Evolutionary conservation across 805 yeast genomes (phyloP), one percentile per base, ranked within the genome.

Genomic region (Ogataea sp.): DNA sequence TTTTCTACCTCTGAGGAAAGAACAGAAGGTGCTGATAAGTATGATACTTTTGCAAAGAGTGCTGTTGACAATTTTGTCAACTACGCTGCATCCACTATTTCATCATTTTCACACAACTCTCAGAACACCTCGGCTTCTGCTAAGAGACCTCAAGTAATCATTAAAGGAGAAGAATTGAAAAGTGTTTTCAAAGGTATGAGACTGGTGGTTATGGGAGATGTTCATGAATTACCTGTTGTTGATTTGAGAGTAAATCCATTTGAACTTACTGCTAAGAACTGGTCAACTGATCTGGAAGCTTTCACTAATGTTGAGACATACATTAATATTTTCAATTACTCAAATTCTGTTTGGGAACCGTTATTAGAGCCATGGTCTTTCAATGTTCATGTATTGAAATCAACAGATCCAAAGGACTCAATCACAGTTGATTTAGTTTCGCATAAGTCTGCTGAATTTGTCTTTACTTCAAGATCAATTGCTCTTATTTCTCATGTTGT

Each of bases 261-360:
- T 56, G 73, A 74, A 11, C 56, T 82, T 2, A 64, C 64, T 25
- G 89, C 87, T 0, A 71, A 73, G 39, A 84, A 89, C 50, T 89
- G 97, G 97, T 82, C 95, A 0, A 78, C 89, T 1, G 89, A 84
- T 43, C 58, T 89, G 39, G 80, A 78, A 48, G 83, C 86, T 1
- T 78, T 77, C 41, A 68, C 82, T 0, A 72, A 74, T 20, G 58
- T 88, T 27, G 83, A 77, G 43, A 70, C 87, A 1, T 73, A 65
- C 43, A 72, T 83, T 9, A 88, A 86, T 57, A 75, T 86, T 17
- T 89, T 83, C 67, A 88, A 88, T 56, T 89, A 89, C 56, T 75
- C 96, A 0, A 77, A 83, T 44, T 88, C 96, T 3, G 74, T 87
- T 0, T 89, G 98, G 97, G 97, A 93, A 52, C 97, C 98, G 0